Percentiles rank a stretch among this genome's conserved stretches.
These are phyloP conservation scores for Termitomyces sp. DNA, from an alignment of 768 basidiomycete species.

Conservation along the genomic window DNA sequence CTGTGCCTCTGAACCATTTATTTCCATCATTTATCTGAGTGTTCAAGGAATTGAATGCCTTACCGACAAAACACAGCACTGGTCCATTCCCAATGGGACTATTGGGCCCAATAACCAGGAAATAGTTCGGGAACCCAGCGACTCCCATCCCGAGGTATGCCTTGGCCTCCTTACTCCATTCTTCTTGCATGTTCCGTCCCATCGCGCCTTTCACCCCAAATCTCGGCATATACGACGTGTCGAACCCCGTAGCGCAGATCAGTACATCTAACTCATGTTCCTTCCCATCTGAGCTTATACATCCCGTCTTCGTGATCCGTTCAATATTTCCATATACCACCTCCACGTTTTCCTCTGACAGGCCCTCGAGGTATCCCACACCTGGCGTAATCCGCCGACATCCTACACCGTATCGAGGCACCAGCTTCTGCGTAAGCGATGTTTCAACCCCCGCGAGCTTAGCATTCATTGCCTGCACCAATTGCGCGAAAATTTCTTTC, in stretches of 20 bases:
- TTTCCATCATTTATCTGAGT: neutral
- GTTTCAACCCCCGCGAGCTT: conserved; percentile 34
- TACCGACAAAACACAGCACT: conserved; percentile 24
- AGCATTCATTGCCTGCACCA: conserved; percentile 32
- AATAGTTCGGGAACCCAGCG: conserved; percentile 28
- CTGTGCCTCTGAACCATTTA: conserved; percentile 20
- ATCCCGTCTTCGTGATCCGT: conserved; percentile 23
- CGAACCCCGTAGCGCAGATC: conserved; percentile 33
- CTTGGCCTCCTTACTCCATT: conserved; percentile 25
- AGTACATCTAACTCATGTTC: conserved; percentile 28
- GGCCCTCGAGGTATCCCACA: conserved; percentile 25
- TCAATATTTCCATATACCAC: conserved; percentile 23
- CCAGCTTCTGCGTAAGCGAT: conserved; percentile 34
- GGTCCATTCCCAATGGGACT: conserved; percentile 30
- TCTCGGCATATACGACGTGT: conserved; percentile 26
- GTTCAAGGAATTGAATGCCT: neutral
- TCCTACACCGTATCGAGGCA: conserved; percentile 28
- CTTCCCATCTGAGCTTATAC: conserved; percentile 19
- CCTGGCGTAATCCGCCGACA: conserved; percentile 30
- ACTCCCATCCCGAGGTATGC: conserved; percentile 25
- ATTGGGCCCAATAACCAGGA: conserved; percentile 26
- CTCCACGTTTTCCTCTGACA: conserved; percentile 24
- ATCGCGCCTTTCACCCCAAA: conserved; percentile 25
- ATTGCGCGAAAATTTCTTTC: conserved; percentile 15
- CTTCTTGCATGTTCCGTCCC: conserved; percentile 22